These are phyloP conservation scores for Mimosa bimucronata DNA, from an alignment of 306 rosid species.

Conservation along the genomic window DNA sequence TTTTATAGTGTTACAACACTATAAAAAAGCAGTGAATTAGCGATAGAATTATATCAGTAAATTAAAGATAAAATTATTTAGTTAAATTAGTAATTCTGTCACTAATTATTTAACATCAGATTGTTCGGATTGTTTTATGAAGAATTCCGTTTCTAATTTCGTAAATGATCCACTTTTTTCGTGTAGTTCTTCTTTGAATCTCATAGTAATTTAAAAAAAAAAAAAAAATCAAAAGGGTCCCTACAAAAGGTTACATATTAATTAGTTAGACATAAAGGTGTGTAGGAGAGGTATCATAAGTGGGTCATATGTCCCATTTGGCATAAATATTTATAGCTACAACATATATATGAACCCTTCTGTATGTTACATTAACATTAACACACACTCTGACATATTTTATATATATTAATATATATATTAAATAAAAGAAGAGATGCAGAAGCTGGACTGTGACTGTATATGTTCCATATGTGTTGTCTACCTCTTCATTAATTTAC, in stretches of 20 bases:
- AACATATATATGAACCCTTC: not conserved
- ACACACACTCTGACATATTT: not conserved
- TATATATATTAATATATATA: too few species aligned
- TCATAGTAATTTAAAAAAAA: too few species aligned
- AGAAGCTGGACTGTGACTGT: not conserved
- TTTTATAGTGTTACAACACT: too few species aligned
- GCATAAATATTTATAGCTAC: not conserved
- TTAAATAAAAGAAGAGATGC: not conserved
- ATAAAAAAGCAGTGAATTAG: too few species aligned
- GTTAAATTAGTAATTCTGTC: too few species aligned
- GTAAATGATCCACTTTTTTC: too few species aligned
- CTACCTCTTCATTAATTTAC: constrained; percentile 10
- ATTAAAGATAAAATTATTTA: too few species aligned
- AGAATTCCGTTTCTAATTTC: too few species aligned
- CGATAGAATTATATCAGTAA: too few species aligned
- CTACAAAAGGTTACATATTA: not conserved
- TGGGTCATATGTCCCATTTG: not conserved
- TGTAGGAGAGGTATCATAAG: not conserved
- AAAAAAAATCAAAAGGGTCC: not conserved
- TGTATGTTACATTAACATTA: not conserved
- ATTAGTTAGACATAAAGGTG: not conserved
- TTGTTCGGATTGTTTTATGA: too few species aligned
- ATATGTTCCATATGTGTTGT: not conserved
- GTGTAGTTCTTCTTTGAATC: too few species aligned
- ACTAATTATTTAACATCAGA: too few species aligned